phyloP scores from a whole-genome alignment of 2,329 filamentous ascomycete genomes.

The Epicoccum sorghinum region DNA sequence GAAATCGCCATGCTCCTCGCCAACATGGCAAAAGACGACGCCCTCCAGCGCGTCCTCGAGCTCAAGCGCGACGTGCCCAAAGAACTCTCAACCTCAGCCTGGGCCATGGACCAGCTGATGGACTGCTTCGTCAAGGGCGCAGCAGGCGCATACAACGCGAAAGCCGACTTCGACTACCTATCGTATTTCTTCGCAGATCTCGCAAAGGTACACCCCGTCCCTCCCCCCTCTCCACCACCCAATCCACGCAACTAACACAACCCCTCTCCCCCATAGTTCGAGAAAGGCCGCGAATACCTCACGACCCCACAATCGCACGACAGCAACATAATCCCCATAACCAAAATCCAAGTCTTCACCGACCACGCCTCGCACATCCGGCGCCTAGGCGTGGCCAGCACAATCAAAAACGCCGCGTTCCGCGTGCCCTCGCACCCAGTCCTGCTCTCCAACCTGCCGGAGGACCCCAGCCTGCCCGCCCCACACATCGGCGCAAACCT shows the following conservation, averaged over 20 bases:
- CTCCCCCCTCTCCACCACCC: not conserved
- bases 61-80: constrained; percentile 72
- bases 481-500: constrained; percentile 76
- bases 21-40: constrained; percentile 84
- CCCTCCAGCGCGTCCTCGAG: constrained; percentile 70
- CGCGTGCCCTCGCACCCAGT: constrained; percentile 73
- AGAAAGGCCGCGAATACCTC: constrained; percentile 76
- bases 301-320: constrained; percentile 77
- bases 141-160: constrained; percentile 79
- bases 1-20: constrained; percentile 89
- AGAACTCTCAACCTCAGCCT: constrained; percentile 72
- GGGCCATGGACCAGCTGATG: constrained; percentile 86
- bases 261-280: constrained; percentile 57
- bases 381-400: constrained; percentile 91
- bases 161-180: constrained; percentile 89
- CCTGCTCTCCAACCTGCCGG: constrained; percentile 61
- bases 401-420: constrained; percentile 93
- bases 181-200: constrained; percentile 94
- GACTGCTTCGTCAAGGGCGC: constrained; percentile 96
- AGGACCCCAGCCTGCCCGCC: constrained; percentile 39
- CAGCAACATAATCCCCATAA: constrained; percentile 77
- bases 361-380: constrained; percentile 84
- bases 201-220: constrained; percentile 59
- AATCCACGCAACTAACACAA: not conserved
- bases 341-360: constrained; percentile 93